Evolutionary conservation across 2,329 filamentous ascomycete genomes (phyloP).

Genomic region (Penicillium concentricum): DNA sequence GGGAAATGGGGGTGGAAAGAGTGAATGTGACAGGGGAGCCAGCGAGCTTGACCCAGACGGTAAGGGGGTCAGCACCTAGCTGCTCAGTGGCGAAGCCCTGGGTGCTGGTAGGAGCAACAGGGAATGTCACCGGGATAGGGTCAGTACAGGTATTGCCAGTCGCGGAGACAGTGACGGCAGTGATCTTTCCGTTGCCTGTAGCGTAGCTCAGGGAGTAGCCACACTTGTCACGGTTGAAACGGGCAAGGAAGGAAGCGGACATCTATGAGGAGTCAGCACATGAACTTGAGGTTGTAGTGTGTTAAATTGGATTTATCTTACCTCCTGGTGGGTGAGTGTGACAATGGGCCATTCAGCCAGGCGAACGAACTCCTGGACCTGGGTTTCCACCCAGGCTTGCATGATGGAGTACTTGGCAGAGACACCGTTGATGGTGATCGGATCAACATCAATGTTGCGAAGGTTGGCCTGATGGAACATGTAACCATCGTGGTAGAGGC

Average conservation of each 20-base stretch:
- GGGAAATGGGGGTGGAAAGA: constrained; percentile 38
- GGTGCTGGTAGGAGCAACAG: constrained; percentile 43
- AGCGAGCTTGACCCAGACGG: constrained; percentile 50
- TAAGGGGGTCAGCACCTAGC: constrained; percentile 55
- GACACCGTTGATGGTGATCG: constrained; percentile 51
- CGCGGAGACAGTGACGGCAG: constrained; percentile 52
- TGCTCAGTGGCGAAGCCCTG: constrained; percentile 51
- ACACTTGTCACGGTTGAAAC: constrained; percentile 56
- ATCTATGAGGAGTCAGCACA: constrained; percentile 28
- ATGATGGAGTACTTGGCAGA: constrained; percentile 52
- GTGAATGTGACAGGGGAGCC: constrained; percentile 49
- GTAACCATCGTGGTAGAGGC: constrained; percentile 56
- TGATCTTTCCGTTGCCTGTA: constrained; percentile 47
- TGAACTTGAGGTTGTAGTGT: background rate
- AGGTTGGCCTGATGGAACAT: constrained; percentile 67
- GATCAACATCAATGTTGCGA: constrained; percentile 50
- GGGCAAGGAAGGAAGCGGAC: constrained; percentile 52
- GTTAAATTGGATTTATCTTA: constrained; percentile 21
- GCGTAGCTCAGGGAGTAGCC: constrained; percentile 50
- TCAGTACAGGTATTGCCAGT: constrained; percentile 52
- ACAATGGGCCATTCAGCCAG: constrained; percentile 56
- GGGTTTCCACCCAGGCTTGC: constrained; percentile 57
- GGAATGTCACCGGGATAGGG: constrained; percentile 57
- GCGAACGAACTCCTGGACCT: constrained; percentile 55
- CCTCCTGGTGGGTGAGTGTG: constrained; percentile 57